A percentile compares a stretch with the other conserved stretches of the same genome.
Conservation (phyloP, 1,284 basidiomycete genomes). For the Coniferiporia weirii region DNA sequence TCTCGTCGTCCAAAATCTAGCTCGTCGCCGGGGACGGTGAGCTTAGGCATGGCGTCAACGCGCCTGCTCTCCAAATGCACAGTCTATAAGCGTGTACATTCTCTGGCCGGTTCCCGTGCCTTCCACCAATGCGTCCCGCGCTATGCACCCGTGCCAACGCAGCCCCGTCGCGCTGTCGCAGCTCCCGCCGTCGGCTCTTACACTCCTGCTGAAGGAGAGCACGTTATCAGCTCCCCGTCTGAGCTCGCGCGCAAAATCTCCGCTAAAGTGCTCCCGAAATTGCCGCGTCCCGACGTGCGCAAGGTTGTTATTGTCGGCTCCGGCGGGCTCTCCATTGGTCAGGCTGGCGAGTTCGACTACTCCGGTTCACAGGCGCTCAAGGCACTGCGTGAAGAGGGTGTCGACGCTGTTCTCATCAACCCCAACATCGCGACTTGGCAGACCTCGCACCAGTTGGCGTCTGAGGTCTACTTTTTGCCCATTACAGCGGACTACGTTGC, state of each 20-base stretch:
- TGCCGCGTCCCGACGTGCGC: constrained; percentile 84
- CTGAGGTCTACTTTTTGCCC: constrained; percentile 96
- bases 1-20: not conserved
- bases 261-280: constrained; percentile 84
- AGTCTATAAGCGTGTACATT: not conserved
- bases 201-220: constrained; percentile 63
- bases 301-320: constrained; percentile 97
- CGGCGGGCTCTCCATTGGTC: constrained; percentile 95
- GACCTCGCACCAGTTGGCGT: constrained; percentile 94
- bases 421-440: constrained; percentile 98
- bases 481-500: constrained; percentile 98
- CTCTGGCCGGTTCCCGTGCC: constrained; percentile 4
- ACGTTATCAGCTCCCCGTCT: constrained; percentile 86
- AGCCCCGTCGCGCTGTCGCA: constrained; percentile 52
- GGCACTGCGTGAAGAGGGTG: constrained; percentile 92
- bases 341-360: constrained; percentile 99
- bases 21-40: constrained; percentile 3
- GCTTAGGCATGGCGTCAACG: constrained; percentile 10
- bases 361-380: constrained; percentile 99
- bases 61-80: constrained; percentile 12
- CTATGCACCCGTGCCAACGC: constrained; percentile 7
- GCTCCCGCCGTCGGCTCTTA: constrained; percentile 77
- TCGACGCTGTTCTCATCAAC: constrained; percentile 94
- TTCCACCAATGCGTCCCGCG: constrained; percentile 8
- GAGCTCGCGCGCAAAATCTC: constrained; percentile 89